These are phyloP conservation scores for Rhodotorula babjevae DNA, from an alignment of 768 basidiomycete genomes.

Conservation along the genomic window DNA sequence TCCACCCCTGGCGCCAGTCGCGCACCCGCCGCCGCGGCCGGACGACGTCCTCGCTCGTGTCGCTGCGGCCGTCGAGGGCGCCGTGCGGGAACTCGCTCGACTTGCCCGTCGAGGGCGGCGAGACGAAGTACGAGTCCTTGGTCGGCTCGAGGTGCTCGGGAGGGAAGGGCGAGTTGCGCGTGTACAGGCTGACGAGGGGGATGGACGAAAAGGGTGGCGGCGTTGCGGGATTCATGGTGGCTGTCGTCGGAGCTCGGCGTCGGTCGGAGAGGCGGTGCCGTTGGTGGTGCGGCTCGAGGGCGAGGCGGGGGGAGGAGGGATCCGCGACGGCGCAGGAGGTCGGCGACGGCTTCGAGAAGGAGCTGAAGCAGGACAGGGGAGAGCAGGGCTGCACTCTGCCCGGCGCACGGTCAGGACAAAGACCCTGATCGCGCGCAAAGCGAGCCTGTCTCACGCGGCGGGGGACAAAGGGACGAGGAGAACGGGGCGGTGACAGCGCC, in stretches of 20 bases:
- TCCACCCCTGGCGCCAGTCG: neutral
- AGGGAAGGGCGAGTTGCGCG: neutral
- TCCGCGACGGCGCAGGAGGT: neutral
- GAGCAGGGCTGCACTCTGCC: neutral
- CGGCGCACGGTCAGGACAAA: neutral
- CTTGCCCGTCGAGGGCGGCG: neutral
- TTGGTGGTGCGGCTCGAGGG: neutral
- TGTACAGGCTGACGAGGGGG: neutral
- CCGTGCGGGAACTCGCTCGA: neutral
- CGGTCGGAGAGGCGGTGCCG: neutral
- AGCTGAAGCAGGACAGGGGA: neutral
- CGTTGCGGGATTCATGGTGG: too few species aligned
- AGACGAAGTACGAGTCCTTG: conserved; percentile 24
- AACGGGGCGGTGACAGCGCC: neutral
- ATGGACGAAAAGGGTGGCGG: neutral
- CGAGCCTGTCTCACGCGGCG: neutral
- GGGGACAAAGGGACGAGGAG: conserved; percentile 1
- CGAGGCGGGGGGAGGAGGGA: neutral
- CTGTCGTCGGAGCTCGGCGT: too few species aligned
- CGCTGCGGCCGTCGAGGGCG: neutral
- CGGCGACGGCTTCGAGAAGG: neutral
- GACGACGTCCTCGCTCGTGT: neutral
- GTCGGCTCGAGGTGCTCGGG: neutral
- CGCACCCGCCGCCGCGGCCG: too few species aligned
- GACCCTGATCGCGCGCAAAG: neutral